Base-by-base conservation (phyloP, 495 filamentous ascomycete genomes). In the Cenococcum geophilum region DNA sequence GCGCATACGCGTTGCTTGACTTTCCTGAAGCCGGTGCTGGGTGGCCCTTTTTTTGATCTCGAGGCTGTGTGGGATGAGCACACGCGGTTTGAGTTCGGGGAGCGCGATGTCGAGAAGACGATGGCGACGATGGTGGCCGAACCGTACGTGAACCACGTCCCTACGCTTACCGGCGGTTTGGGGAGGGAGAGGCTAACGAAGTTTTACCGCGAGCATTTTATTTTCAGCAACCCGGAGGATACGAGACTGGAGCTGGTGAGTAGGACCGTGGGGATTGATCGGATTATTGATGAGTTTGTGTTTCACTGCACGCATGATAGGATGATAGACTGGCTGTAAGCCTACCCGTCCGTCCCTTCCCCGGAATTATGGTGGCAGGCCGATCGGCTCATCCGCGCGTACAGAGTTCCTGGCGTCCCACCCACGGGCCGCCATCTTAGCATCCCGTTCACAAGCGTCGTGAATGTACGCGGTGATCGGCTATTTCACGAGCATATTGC, bases 31-130 rank as follows among this genome's bases (percentile, higher is more conserved):
- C 70, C 75, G n/a, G 67, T 76, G 40, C 62, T 80, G 10, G 70
- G 68, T 10, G 82, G 80, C 0, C 82, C 81, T 1, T 75, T 73
- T 60, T 85, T 86, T 60, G 82, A 75, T 32, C 63, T 75, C 18
- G 73, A 75, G 40, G 64, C 59, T 6, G 55, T 73, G 9, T 71
- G 71, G 70, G 70, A 72, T 27, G 63, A 68, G 59, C 71, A 73
- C 54, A 66, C 61, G 20, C 51, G 18, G 36, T 62, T 53, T 37
- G 67, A 70, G 35, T 70, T 70, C 42, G 55, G 4, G n/a, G 61
- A 53, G 12, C 66, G 68, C 21, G 62, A 69, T 37, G 69, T 72
- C 10, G 66, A 58, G 23, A 63, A 63, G 16, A 72, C 70, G 20
- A 73, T 75, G 65, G 63, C 58, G 22, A 72, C 70, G 0, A 74